Evolutionary conservation across 495 filamentous ascomycete genomes (phyloP).

Genomic region (Schizothecium vesticola): DNA sequence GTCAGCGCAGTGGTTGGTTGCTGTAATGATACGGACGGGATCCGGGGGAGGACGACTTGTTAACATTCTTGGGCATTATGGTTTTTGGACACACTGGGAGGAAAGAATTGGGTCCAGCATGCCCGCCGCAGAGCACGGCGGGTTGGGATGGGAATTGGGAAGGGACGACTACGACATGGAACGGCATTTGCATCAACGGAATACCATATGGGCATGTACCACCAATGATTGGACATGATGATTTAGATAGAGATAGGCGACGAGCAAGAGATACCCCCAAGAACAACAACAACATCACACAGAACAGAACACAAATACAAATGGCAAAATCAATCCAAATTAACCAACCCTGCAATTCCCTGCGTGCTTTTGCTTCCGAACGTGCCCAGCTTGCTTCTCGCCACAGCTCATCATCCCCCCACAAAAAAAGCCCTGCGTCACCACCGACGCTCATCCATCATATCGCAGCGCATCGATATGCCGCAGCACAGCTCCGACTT

Average conservation of each 20-base stretch:
- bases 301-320: background rate
- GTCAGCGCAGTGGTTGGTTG: background rate
- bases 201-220: background rate
- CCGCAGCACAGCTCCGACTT: background rate
- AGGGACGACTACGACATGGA: background rate
- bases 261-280: background rate
- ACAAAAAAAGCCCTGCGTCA: background rate
- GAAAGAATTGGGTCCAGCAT: conserved; percentile 4
- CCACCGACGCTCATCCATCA: background rate
- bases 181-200: background rate
- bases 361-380: background rate
- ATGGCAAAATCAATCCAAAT: background rate
- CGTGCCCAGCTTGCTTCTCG: background rate
- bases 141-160: background rate
- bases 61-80: background rate
- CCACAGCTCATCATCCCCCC: background rate
- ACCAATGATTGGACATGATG: background rate
- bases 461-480: background rate
- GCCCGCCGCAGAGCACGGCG: background rate
- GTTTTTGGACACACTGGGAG: conserved; percentile 11
- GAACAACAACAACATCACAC: background rate
- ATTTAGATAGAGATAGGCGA: background rate
- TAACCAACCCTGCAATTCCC: background rate
- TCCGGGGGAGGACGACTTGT: background rate
- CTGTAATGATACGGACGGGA: background rate